A percentile compares a stretch with the other conserved stretches of the same genome.
These are phyloP conservation scores for Orychophragmus violaceus DNA, from an alignment of 345 rosid genomes.

Conservation along the genomic window DNA sequence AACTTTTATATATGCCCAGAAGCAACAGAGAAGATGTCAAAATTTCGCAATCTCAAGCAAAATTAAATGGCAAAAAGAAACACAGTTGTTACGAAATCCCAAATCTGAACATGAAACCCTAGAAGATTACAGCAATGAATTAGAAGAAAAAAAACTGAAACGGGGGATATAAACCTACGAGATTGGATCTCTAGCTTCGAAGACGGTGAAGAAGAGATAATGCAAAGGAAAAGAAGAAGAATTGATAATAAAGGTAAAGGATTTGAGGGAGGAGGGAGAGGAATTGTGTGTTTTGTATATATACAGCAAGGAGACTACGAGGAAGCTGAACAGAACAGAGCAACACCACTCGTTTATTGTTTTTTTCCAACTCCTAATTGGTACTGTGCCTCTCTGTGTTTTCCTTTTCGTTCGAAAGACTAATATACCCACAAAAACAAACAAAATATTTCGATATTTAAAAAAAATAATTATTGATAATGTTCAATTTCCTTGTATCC, in stretches of 20 bases:
- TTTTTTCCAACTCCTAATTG: not conserved
- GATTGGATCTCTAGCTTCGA: conserved; percentile 7
- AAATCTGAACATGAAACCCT: not conserved
- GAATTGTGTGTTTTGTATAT: not conserved
- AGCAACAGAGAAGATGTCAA: not conserved
- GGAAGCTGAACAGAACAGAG: conserved; percentile 5
- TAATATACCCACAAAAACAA: not conserved
- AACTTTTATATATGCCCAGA: not conserved
- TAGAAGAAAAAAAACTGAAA: not conserved
- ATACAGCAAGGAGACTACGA: not conserved
- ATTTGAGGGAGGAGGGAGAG: not conserved
- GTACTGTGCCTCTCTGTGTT: not conserved
- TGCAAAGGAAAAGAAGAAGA: not conserved
- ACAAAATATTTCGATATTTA: no score
- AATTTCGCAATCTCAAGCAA: not conserved
- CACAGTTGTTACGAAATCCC: not conserved
- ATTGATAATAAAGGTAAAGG: not conserved
- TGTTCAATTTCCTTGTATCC: not conserved
- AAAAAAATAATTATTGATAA: not conserved
- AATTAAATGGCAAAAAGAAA: not conserved
- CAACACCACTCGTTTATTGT: conserved; percentile 18
- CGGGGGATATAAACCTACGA: not conserved
- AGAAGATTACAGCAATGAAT: no score
- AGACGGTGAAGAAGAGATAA: conserved; percentile 16
- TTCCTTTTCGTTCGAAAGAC: not conserved